Percentiles rank a stretch among this genome's conserved stretches.
phyloP scores from a whole-genome alignment of 345 rosid genomes.

The Eucalyptus leucophloia region DNA sequence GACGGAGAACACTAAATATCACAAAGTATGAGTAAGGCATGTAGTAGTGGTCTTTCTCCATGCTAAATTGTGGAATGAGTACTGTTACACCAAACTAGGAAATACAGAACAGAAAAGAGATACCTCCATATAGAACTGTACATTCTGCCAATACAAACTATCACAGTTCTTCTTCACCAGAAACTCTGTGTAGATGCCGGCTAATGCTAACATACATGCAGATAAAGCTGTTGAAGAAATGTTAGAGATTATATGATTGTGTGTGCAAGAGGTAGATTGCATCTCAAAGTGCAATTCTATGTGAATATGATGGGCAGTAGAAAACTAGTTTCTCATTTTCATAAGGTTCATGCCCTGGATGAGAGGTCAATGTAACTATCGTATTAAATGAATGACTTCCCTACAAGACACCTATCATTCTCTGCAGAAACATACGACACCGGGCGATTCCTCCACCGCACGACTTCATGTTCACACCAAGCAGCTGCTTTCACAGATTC shows the following conservation, averaged over 20 bases:
- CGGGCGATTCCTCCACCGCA: background rate
- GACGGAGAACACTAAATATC: background rate
- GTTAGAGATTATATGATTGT: background rate
- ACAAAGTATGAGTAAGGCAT: background rate
- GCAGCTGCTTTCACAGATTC: background rate
- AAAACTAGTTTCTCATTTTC: background rate
- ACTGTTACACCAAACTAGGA: background rate
- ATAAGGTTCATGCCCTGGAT: slow-evolving; percentile 3
- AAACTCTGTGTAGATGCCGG: slow-evolving; percentile 91
- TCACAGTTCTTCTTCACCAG: slow-evolving; percentile 94
- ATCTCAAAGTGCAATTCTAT: background rate
- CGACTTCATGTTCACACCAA: background rate
- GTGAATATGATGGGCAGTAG: background rate
- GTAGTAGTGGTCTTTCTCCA: background rate
- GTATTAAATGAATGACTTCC: background rate
- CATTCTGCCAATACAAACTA: slow-evolving; percentile 88
- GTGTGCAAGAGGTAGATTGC: background rate
- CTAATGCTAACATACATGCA: slow-evolving; percentile 85
- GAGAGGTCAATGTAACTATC: slow-evolving; percentile 6
- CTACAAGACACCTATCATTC: background rate
- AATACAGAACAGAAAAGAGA: slow-evolving; percentile 11
- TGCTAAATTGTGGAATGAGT: background rate
- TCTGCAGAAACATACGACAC: background rate
- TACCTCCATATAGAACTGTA: slow-evolving; percentile 88
- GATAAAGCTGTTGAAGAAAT: slow-evolving; percentile 15